phyloP scores from a whole-genome alignment of 148 eudicot genomes.

The Nepenthes gracilis region DNA sequence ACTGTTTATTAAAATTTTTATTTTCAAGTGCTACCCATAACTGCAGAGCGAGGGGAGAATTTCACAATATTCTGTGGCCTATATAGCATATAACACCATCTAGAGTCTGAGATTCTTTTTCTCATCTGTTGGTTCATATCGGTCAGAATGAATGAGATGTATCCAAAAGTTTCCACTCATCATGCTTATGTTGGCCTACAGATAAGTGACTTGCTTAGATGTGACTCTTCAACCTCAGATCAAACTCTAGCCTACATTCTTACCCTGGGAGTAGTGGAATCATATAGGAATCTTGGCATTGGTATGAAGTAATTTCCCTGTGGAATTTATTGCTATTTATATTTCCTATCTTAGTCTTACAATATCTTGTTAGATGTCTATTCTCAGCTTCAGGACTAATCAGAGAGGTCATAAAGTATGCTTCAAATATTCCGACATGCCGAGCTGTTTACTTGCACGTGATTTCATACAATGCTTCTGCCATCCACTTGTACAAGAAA shows the following conservation, averaged over 20 bases:
- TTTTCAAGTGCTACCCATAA: too few relatives aligned
- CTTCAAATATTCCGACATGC: conserved; percentile 57
- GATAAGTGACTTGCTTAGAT: conserved; percentile 73
- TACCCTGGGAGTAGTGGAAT: conserved; percentile 86
- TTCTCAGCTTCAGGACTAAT: conserved; percentile 76
- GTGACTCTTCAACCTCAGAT: conserved; percentile 49
- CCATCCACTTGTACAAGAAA: conserved; percentile 79
- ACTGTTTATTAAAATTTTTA: too few relatives aligned
- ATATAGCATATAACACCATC: too few relatives aligned
- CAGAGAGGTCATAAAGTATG: conserved; percentile 72
- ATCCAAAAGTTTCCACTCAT: not conserved
- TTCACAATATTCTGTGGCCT: too few relatives aligned
- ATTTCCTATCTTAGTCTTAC: conserved; percentile 2
- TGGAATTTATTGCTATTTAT: not conserved
- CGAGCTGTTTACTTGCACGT: conserved; percentile 87
- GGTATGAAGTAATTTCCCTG: conserved; percentile 30
- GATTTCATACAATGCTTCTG: conserved; percentile 80
- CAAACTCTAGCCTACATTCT: conserved; percentile 75
- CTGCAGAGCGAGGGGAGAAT: too few relatives aligned
- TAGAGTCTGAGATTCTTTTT: not conserved
- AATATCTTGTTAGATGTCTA: conserved; percentile 1
- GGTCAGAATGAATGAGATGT: not conserved
- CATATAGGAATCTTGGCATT: conserved; percentile 86
- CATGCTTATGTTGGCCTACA: conserved; percentile 17
- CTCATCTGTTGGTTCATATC: too few relatives aligned